Percentiles rank a stretch among this genome's conserved stretches.
phyloP scores from a whole-genome alignment of 164 flowering plant species.

The Vitis riparia region DNA sequence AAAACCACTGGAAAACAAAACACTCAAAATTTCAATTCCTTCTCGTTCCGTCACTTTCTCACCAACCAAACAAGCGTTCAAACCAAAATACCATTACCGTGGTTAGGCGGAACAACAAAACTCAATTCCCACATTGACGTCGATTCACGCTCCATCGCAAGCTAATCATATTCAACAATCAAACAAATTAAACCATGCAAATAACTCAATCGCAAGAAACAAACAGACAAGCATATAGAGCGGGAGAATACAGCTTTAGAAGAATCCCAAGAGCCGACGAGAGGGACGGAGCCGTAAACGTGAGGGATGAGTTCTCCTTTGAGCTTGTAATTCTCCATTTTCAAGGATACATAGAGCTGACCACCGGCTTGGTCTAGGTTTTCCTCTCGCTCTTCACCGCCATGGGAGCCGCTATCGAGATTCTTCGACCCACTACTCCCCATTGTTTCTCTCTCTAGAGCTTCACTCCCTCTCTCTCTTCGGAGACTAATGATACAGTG shows the following conservation, averaged over 20 bases:
- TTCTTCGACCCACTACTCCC: conserved; percentile 74
- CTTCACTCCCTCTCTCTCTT: neutral
- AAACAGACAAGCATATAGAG: neutral
- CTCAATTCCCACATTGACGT: conserved; percentile 89
- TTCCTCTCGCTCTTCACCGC: conserved; percentile 51
- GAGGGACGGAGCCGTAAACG: conserved; percentile 89
- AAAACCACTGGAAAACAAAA: no score
- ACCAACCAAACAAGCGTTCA: neutral
- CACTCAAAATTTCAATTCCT: no score
- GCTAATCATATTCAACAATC: conserved; percentile 30
- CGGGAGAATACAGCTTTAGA: conserved; percentile 71
- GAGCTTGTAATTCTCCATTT: conserved; percentile 78
- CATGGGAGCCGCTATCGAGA: conserved; percentile 48
- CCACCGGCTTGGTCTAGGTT: conserved; percentile 61
- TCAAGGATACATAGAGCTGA: conserved; percentile 84
- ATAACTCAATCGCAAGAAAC: neutral
- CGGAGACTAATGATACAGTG: no score
- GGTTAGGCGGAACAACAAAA: conserved; percentile 94
- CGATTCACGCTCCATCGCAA: conserved; percentile 90
- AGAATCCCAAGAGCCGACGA: conserved; percentile 90
- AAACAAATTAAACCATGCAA: neutral
- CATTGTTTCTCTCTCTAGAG: conserved; percentile 30
- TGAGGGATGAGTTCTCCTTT: conserved; percentile 78
- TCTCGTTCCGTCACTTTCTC: no score
- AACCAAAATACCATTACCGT: conserved; percentile 43